Base-by-base conservation (phyloP, 306 rosid genomes). In the Lathyrus oleraceus region DNA sequence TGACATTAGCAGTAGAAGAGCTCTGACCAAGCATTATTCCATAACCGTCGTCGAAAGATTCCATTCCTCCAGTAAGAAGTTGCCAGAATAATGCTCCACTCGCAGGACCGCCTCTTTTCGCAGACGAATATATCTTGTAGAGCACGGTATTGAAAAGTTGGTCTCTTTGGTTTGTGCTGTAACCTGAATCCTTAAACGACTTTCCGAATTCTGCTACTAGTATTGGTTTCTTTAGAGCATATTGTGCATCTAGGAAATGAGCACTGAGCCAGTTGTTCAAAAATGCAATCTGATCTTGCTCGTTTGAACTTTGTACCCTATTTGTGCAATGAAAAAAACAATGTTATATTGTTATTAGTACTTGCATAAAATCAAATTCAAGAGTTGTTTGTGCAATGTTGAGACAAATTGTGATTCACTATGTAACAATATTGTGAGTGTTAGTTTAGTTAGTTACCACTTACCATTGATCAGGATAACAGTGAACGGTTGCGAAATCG, bases 401-500 rank as follows among this genome's bases (percentile, higher is more conserved):
- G 6, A 11, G 25, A 9, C 16, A 47, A 47, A 47, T 2, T n/a
- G 53, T 6, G 10, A 47, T 15, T 47, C 39, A 35, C 10, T 35
- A 35, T 7, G 10, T 1, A 47, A 15, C 53, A 15, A 47, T 6
- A 2, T 1, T 7, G 21, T n/a, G 0, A 35, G 1, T 35, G 39
- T 35, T 35, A 35, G 39, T 35, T 35, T 35, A 35, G 39, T 35
- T 35, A 35, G 39, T 35, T 35, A 35, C 7, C 38, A 28, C 2
- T 6, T 84, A 92, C 96, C 98, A 92, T 66, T 89, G 91, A 67
- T 90, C 98, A n/a, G 98, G 96, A 70, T 92, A 92, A 32, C 87
- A 90, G 78, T 92, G 98, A 49, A 83, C 81, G 2, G 98, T 92
- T 10, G 96, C 93, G 63, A 92, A 92, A 82, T 92, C 98, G 13